phyloP scores from a whole-genome alignment of 768 basidiomycete species.

The Russula virescens region DNA sequence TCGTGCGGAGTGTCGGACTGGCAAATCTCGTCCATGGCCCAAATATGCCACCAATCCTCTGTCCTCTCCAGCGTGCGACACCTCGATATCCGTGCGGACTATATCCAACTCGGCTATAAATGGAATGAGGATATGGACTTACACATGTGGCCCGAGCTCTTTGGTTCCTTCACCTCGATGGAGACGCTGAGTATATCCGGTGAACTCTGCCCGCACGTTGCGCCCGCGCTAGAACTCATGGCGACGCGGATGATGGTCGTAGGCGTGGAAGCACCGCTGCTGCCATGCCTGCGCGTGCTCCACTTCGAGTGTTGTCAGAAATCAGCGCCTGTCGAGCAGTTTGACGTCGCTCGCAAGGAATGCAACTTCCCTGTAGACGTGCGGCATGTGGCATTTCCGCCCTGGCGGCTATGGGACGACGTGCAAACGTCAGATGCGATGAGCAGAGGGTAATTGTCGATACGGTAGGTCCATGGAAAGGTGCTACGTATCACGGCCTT shows the following conservation, averaged over 20 bases:
- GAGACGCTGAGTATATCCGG: neutral
- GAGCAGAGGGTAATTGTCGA: no score
- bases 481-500: no score
- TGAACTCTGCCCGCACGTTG: neutral
- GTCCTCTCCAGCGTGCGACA: neutral
- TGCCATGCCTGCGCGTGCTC: neutral
- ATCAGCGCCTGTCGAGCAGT: neutral
- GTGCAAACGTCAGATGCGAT: no score
- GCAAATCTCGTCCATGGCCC: slow-evolving; percentile 2
- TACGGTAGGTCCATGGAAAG: no score
- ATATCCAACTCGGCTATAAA: neutral
- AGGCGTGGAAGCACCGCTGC: neutral
- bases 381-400: neutral
- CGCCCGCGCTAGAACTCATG: neutral
- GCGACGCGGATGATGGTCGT: neutral
- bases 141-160: neutral
- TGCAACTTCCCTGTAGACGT: neutral
- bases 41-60: neutral
- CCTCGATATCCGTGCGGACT: neutral
- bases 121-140: neutral
- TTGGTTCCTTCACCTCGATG: neutral
- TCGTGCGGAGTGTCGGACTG: neutral
- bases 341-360: neutral
- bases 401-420: neutral
- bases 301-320: neutral